These are phyloP conservation scores for Strobilomyces dryophilus DNA, from an alignment of 768 basidiomycete species.

Conservation along the genomic window DNA sequence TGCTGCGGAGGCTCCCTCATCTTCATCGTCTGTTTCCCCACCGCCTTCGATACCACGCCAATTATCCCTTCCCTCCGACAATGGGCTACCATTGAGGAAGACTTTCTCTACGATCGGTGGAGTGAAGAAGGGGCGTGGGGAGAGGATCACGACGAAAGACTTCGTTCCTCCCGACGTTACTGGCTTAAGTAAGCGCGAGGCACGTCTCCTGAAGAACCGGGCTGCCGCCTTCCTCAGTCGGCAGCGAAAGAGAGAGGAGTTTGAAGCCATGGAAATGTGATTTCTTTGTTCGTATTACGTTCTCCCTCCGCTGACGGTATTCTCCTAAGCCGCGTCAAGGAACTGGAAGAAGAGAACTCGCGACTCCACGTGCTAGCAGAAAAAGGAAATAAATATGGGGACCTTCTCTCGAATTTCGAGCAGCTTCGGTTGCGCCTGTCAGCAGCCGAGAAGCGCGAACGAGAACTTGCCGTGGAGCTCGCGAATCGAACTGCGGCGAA, in stretches of 20 bases:
- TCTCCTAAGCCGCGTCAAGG: conserved; percentile 65
- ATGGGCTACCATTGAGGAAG: conserved; percentile 24
- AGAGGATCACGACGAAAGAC: conserved; percentile 64
- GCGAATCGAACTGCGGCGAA: conserved; percentile 36
- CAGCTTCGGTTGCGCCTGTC: conserved; percentile 62
- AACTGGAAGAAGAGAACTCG: conserved; percentile 81
- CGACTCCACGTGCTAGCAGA: conserved; percentile 61
- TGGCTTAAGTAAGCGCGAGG: conserved; percentile 86
- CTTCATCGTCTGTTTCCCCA: conserved; percentile 32
- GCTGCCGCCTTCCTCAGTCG: conserved; percentile 89
- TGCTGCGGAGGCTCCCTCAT: conserved; percentile 27
- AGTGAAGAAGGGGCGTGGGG: conserved; percentile 47
- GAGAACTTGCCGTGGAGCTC: conserved; percentile 59
- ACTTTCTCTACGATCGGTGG: conserved; percentile 45
- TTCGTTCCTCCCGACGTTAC: conserved; percentile 86
- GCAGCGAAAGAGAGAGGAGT: conserved; percentile 90
- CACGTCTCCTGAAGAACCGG: conserved; percentile 87
- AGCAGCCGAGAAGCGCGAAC: conserved; percentile 63
- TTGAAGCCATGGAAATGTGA: conserved; percentile 87
- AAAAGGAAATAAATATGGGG: conserved; percentile 35
- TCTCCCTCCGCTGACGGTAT: conserved; percentile 16
- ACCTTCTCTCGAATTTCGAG: conserved; percentile 58
- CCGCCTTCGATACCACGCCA: conserved; percentile 29
- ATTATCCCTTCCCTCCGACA: conserved; percentile 34
- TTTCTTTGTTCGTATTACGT: conserved; percentile 31